Base-by-base conservation (phyloP, 2,329 filamentous ascomycete species). In the Pseudogymnoascus sp. region DNA sequence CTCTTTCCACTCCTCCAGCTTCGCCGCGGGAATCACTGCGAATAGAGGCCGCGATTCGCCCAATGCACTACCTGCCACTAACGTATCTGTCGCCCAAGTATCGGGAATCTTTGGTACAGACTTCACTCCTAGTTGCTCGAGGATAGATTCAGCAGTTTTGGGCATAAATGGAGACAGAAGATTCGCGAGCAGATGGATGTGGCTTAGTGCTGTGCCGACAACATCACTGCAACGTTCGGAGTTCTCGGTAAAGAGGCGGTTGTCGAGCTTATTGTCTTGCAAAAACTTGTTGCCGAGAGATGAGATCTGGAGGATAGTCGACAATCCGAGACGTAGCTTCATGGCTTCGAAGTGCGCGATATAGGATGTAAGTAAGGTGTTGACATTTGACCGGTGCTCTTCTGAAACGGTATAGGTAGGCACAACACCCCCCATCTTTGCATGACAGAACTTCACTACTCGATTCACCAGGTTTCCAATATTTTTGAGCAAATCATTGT, bases 161-260 rank as follows among this genome's bases (percentile, higher is more conserved):
- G 90, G 90, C 79, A 96, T 89, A 77, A 93, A 96, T 0, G 91
- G 91, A 61, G 85, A 83, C 63, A 92, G 84, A 38, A 95, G 78
- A 63, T 84, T 86, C 22, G 90, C 89, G 56, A 93, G 81, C 37
- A 96, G 85, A 72, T 91, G 85, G 62, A 93, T 86, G 68, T 91
- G 84, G 77, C 93, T 93, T 66, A 95, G 79, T 1, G 87, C 89
- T 12, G 90, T 79, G 61, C 89, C 88, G 56, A 95, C 83, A 26
- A 75, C 73, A 8, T 70, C 69, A 28, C 14, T 1, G 6, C 38
- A 35, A 16, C 69, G 70, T 19, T 69, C 69, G 28, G 71, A 68
- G 26, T 71, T 71, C 1, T 72, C 59, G 10, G 69, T 69, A 11
- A 69, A 68, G 37, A 74, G 71, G 24, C 70, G 68, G 62, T 74